Conservation (phyloP, 2,329 filamentous ascomycete species). For the Fusarium kyushuense region DNA sequence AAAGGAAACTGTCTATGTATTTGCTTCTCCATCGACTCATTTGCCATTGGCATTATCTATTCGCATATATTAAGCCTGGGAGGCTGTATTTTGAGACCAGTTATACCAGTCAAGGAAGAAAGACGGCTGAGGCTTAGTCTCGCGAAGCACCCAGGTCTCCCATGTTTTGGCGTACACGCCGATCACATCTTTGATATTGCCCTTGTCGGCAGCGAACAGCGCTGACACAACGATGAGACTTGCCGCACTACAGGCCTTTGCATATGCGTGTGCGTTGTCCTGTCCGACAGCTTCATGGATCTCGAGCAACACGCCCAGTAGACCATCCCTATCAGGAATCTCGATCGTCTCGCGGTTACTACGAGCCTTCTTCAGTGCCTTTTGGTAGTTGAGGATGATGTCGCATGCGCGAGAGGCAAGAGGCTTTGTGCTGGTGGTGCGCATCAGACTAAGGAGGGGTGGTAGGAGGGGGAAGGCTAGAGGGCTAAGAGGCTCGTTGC, state of each 20-base stretch:
- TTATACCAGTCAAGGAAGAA: slow-evolving; percentile 82
- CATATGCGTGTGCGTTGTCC: slow-evolving; percentile 76
- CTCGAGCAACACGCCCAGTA: slow-evolving; percentile 69
- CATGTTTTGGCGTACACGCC: slow-evolving; percentile 74
- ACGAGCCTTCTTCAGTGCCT: slow-evolving; percentile 70
- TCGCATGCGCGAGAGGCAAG: slow-evolving; percentile 78
- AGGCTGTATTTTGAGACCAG: slow-evolving; percentile 71
- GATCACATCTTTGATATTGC: slow-evolving; percentile 66
- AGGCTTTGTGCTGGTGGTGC: slow-evolving; percentile 81
- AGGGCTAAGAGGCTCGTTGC: slow-evolving; percentile 76
- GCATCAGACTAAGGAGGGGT: slow-evolving; percentile 80
- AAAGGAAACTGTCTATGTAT: background rate
- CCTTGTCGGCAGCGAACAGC: slow-evolving; percentile 67
- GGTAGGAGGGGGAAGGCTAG: slow-evolving; percentile 77
- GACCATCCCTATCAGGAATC: slow-evolving; percentile 57
- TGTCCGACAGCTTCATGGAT: slow-evolving; percentile 77
- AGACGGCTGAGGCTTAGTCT: slow-evolving; percentile 69
- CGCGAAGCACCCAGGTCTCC: slow-evolving; percentile 67
- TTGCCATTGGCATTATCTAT: background rate
- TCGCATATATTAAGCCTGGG: slow-evolving; percentile 43
- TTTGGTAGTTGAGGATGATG: slow-evolving; percentile 79
- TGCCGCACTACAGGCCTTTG: slow-evolving; percentile 78
- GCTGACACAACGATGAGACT: slow-evolving; percentile 75
- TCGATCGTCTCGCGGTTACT: slow-evolving; percentile 56
- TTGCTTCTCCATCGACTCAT: background rate